Conservation (phyloP, 108 stramenopile species). For the Cyclotella cryptica region DNA sequence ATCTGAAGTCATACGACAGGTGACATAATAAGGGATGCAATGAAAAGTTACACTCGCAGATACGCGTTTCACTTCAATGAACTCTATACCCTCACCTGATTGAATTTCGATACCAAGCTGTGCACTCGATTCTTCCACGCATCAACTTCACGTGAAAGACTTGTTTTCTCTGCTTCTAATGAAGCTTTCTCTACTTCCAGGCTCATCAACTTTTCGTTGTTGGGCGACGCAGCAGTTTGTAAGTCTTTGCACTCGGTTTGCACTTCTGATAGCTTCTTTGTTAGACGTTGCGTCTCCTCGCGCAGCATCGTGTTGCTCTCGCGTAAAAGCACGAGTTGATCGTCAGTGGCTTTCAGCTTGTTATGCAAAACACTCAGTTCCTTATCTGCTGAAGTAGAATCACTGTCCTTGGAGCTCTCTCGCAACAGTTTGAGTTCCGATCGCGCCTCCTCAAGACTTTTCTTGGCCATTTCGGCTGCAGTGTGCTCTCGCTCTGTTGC, state of each 20-base stretch:
- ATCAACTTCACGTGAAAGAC: conserved; percentile 78
- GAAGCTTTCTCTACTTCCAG: conserved; percentile 72
- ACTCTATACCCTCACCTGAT: conserved; percentile 55
- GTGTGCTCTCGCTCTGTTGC: conserved; percentile 80
- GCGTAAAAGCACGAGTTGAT: conserved; percentile 72
- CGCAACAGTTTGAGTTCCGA: conserved; percentile 69
- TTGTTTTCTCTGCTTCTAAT: conserved; percentile 80
- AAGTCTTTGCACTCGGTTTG: conserved; percentile 51
- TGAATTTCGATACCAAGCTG: conserved; percentile 85
- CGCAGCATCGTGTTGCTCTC: conserved; percentile 85
- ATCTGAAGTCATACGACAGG: conserved; percentile 26
- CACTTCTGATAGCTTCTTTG: conserved; percentile 41
- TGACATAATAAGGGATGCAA: too few relatives aligned
- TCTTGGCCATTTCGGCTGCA: conserved; percentile 67
- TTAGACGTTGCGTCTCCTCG: conserved; percentile 63
- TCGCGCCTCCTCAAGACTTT: conserved; percentile 81
- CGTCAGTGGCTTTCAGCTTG: conserved; percentile 65
- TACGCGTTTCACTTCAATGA: not conserved
- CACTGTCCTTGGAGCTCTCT: conserved; percentile 33
- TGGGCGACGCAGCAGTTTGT: conserved; percentile 59
- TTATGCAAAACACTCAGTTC: conserved; percentile 29
- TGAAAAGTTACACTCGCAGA: not conserved
- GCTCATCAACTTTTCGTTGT: conserved; percentile 47
- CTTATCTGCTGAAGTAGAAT: conserved; percentile 20
- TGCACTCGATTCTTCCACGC: conserved; percentile 89